Evolutionary conservation across 2,329 filamentous ascomycete genomes (phyloP).

Genomic region (Colletotrichum musicola): DNA sequence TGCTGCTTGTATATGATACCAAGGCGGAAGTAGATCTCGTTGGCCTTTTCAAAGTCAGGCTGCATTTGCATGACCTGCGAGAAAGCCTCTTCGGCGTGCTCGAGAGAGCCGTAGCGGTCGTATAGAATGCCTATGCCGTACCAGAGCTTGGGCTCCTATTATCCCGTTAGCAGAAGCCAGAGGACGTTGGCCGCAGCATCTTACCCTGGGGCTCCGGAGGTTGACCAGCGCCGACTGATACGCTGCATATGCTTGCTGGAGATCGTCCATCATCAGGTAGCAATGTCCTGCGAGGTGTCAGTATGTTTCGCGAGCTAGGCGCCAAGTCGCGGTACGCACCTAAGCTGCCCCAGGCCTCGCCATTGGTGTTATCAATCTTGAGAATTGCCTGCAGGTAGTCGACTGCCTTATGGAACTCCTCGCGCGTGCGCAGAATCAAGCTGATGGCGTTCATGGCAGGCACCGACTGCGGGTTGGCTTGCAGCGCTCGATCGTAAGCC

Average conservation of each 20-base stretch:
- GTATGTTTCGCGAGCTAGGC: slow-evolving; percentile 14
- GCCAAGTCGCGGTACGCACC: slow-evolving; percentile 65
- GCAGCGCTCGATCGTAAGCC: slow-evolving; percentile 90
- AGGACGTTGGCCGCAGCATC: slow-evolving; percentile 41
- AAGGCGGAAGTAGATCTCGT: slow-evolving; percentile 97
- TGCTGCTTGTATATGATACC: slow-evolving; percentile 99
- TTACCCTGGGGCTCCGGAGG: slow-evolving; percentile 90
- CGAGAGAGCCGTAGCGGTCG: slow-evolving; percentile 93
- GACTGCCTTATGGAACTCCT: slow-evolving; percentile 93
- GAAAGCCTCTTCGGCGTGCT: slow-evolving; percentile 98
- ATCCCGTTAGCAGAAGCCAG: slow-evolving; percentile 39
- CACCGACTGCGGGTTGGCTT: slow-evolving; percentile 89
- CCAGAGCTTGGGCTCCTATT: slow-evolving; percentile 94
- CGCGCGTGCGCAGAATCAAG: slow-evolving; percentile 88
- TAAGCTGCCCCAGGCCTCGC: slow-evolving; percentile 96
- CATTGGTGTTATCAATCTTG: slow-evolving; percentile 89
- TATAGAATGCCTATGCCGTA: slow-evolving; percentile 99
- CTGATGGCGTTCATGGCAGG: slow-evolving; percentile 95
- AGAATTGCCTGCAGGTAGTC: slow-evolving; percentile 93
- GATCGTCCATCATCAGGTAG: slow-evolving; percentile 97
- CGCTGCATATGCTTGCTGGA: slow-evolving; percentile 95
- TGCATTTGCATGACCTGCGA: slow-evolving; percentile 99
- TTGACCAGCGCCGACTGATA: slow-evolving; percentile 97
- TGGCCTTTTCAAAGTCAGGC: slow-evolving; percentile 97
- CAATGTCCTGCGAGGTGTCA: slow-evolving; percentile 79